Conservation (phyloP, 805 yeast genomes). For the Hanseniaspora singularis region DNA sequence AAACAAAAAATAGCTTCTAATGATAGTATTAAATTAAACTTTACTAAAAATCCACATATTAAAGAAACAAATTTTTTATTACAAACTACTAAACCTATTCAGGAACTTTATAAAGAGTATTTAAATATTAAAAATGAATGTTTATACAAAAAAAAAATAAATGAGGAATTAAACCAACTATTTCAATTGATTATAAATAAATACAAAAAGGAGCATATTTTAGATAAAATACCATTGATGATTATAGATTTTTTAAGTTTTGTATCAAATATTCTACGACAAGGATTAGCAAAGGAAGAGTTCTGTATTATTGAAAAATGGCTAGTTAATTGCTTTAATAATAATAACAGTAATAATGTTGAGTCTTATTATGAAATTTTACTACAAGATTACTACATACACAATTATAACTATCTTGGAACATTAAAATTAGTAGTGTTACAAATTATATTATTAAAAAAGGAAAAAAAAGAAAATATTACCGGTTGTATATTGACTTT, state of each 20-base stretch:
- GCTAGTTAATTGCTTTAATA: constrained; percentile 2
- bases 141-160: not conserved
- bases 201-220: constrained; percentile 11
- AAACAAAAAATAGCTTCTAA: not conserved
- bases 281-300: not conserved
- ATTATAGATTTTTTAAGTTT: not conserved
- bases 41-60: not conserved
- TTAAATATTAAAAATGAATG: not conserved
- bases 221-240: not conserved
- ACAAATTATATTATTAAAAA: not conserved
- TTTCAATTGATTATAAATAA: not conserved
- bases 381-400: not conserved
- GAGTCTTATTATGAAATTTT: constrained; percentile 4
- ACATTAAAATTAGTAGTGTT: constrained; percentile 3
- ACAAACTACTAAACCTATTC: too few relatives aligned
- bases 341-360: not conserved
- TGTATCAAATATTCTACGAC: not conserved
- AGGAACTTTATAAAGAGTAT: not conserved
- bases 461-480: not conserved
- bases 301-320: not conserved
- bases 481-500: not conserved
- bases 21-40: too few relatives aligned
- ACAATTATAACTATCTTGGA: constrained; percentile 2
- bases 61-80: too few relatives aligned
- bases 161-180: not conserved